Conservation (phyloP, 2,329 filamentous ascomycete genomes). For the Talaromyces islandicus region DNA sequence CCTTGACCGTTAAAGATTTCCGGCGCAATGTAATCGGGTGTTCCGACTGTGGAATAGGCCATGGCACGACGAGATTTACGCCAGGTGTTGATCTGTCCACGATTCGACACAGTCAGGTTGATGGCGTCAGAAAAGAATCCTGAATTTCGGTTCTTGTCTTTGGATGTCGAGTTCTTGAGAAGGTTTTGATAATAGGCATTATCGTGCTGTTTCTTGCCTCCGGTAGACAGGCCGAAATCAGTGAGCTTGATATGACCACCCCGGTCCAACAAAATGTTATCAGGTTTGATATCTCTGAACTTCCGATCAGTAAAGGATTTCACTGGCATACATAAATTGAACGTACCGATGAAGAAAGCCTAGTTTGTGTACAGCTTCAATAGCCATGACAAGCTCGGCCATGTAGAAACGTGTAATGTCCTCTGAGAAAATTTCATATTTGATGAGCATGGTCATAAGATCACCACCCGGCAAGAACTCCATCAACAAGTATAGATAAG, state of each 20-base stretch:
- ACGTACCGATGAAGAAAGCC: constrained; percentile 95
- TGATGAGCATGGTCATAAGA: constrained; percentile 99
- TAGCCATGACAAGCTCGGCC: constrained; percentile 95
- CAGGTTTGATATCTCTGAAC: constrained; percentile 90
- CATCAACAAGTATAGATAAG: constrained; percentile 99
- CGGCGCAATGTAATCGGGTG: constrained; percentile 95
- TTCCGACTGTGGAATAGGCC: constrained; percentile 97
- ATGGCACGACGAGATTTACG: constrained; percentile 90
- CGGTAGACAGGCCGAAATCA: constrained; percentile 94
- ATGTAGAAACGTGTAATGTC: constrained; percentile 99
- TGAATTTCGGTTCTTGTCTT: constrained; percentile 77
- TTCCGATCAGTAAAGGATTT: background rate
- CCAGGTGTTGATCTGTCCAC: constrained; percentile 98
- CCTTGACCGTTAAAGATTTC: constrained; percentile 97
- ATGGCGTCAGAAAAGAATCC: constrained; percentile 91
- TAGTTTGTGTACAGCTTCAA: constrained; percentile 95
- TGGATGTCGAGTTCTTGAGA: constrained; percentile 68
- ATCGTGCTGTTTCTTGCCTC: constrained; percentile 95
- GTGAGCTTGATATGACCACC: constrained; percentile 97
- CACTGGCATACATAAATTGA: background rate
- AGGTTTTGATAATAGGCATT: constrained; percentile 98
- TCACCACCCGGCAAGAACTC: constrained; percentile 97
- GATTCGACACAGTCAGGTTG: constrained; percentile 95
- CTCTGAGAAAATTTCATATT: constrained; percentile 98
- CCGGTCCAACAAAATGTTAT: constrained; percentile 93